These are phyloP conservation scores for Kluyveromyces wickerhamii DNA, from an alignment of 805 yeast species.

Conservation along the genomic window DNA sequence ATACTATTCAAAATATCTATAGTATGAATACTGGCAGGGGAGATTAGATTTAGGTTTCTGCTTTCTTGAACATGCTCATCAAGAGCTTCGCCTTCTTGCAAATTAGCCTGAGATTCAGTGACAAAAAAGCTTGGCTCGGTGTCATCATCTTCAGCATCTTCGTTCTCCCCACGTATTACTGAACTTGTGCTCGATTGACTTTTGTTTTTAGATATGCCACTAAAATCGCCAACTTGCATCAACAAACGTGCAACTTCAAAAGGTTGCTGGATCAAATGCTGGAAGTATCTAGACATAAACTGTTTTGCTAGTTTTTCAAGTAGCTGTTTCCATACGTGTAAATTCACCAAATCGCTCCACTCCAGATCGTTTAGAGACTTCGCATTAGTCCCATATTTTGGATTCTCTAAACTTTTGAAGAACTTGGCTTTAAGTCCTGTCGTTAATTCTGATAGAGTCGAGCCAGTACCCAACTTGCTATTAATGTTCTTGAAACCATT, in stretches of 20 bases:
- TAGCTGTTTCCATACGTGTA: constrained; percentile 48
- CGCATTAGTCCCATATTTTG: constrained; percentile 1
- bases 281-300: constrained; percentile 60
- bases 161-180: constrained; percentile 12
- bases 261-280: constrained; percentile 72
- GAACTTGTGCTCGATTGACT: constrained; percentile 1
- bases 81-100: constrained; percentile 9
- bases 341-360: constrained; percentile 57
- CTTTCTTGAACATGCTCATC: constrained; percentile 18
- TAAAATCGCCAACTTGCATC: constrained; percentile 70
- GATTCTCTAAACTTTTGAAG: constrained; percentile 5
- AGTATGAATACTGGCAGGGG: constrained; percentile 55
- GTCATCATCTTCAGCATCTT: constrained; percentile 30
- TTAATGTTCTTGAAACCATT: constrained; percentile 7
- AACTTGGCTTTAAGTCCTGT: constrained; percentile 7
- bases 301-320: constrained; percentile 50
- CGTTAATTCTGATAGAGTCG: constrained; percentile 6
- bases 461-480: constrained; percentile 5
- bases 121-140: constrained; percentile 40
- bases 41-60: constrained; percentile 39
- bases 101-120: constrained; percentile 17
- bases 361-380: constrained; percentile 40
- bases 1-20: constrained; percentile 57
- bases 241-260: constrained; percentile 75
- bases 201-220: constrained; percentile 17